These are phyloP conservation scores for Recurvomyces mirabilis DNA, from an alignment of 495 filamentous ascomycete genomes.

Conservation along the genomic window DNA sequence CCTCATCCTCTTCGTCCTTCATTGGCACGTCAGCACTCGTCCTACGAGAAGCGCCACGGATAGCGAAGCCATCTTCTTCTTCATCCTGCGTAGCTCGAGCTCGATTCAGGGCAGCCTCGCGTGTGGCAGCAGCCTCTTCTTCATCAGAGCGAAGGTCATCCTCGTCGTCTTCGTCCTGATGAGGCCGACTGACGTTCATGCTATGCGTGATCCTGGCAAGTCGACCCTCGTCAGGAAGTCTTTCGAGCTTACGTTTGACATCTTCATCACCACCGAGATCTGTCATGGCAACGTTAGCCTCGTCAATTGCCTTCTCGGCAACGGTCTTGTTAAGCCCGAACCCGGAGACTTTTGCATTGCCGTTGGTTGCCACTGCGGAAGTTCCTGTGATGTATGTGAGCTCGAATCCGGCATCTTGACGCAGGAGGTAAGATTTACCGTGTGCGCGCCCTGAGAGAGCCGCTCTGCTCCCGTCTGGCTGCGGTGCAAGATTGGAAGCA, in stretches of 20 bases:
- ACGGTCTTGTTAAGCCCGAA: conserved; percentile 66
- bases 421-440: conserved; percentile 5
- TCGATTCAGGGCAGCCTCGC: conserved; percentile 64
- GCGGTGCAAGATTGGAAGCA: conserved; percentile 5
- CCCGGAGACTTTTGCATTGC: conserved; percentile 62
- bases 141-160: conserved; percentile 73
- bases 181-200: conserved; percentile 48
- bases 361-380: conserved; percentile 47
- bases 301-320: neutral
- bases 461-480: conserved; percentile 16
- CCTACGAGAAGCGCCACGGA: too few species aligned
- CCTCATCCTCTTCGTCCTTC: conserved; percentile 51
- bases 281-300: conserved; percentile 55
- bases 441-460: conserved; percentile 4
- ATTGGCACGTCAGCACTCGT: conserved; percentile 42
- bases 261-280: conserved; percentile 47
- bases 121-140: conserved; percentile 71
- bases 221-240: conserved; percentile 22
- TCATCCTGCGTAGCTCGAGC: conserved; percentile 56
- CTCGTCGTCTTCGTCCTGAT: conserved; percentile 61
- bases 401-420: too few species aligned
- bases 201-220: conserved; percentile 41
- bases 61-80: conserved; percentile 31
- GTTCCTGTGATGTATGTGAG: too few species aligned
- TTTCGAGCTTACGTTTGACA: conserved; percentile 23